Evolutionary conservation across 164 flowering plant genomes (phyloP).

Genomic region (Tinospora cordifolia): DNA sequence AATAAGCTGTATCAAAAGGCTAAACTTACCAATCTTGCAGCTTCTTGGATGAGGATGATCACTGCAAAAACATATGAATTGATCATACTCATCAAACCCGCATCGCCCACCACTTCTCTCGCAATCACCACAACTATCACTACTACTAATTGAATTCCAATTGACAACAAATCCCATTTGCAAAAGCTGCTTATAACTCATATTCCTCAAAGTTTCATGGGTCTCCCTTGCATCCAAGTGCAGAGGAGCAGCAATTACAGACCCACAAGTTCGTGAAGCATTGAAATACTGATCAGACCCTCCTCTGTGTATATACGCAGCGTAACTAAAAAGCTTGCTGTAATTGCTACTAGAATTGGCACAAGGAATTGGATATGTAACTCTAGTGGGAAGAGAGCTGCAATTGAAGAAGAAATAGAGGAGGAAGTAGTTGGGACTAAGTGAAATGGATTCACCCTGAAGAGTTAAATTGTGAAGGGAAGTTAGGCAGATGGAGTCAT

Average conservation of each 20-base stretch:
- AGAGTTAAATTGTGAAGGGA: conserved; percentile 34
- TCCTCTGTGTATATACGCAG: conserved; percentile 24
- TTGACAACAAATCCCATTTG: conserved; percentile 36
- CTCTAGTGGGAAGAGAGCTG: conserved; percentile 4
- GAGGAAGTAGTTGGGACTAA: conserved; percentile 12
- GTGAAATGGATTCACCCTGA: conserved; percentile 22
- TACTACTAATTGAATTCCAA: conserved; percentile 27
- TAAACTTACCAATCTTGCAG: conserved; percentile 22
- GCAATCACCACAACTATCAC: conserved; percentile 40
- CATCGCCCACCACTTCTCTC: conserved; percentile 32
- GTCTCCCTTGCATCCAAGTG: neutral
- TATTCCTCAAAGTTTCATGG: conserved; percentile 6
- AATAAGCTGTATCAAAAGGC: too few species aligned
- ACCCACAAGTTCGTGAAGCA: conserved; percentile 23
- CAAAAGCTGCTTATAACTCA: conserved; percentile 20
- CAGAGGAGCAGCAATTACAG: conserved; percentile 30
- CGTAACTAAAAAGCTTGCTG: conserved; percentile 21
- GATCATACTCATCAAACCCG: conserved; percentile 26
- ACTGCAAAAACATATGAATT: conserved; percentile 37
- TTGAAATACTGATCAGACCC: conserved; percentile 14
- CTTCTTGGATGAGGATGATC: conserved; percentile 28
- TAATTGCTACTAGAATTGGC: neutral
- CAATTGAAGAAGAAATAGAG: conserved; percentile 44
- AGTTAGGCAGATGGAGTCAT: conserved; percentile 23
- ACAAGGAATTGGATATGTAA: conserved; percentile 19